Evolutionary conservation across 2,329 filamentous ascomycete species (phyloP), one percentile per base, ranked within the genome.

Genomic region (Cryphonectria carpinicola): DNA sequence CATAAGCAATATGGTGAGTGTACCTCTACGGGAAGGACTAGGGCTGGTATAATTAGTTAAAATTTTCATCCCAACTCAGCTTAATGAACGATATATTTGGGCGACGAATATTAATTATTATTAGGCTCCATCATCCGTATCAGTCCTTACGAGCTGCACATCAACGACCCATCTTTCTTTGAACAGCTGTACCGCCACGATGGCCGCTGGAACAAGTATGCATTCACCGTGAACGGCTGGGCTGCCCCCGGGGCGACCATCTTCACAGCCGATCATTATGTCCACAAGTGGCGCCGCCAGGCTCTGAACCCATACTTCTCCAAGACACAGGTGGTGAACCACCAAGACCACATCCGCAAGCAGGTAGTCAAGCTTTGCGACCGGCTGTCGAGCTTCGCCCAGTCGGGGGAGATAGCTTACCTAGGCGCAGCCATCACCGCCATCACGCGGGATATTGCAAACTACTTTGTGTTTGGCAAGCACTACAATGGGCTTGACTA

Each of bases 1-100:
- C 80, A 81, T 70, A 71, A 76, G 65, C 60, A 75, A 76, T 81
- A 82, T 72, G 80, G 80, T 80, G 74, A 75, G 35, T 32, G 8
- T 39, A 11, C 37, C 37, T 22, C 63, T 61, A 17, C n/a, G 13
- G 13, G 22, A n/a, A 32, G 10, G 14, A 8, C 54, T 4, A 4
- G 7, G 13, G 54, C 54, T 60, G 25, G 56, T 32, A 14, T 19
- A 14, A 28, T 19, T 5, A 28, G 13, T 28, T 60, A 17, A 0
- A 58, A 7, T 32, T 28, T 13, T 39, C 41, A 32, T 46, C 41
- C 41, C 41, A 46, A 46, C 14, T 13, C 41, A 19, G 14, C 41
- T 46, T 46, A 19, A 13, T 19, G 41, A 46, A 37, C 32, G 37
- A n/a, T 14, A 1, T 37, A 19, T 4, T 37, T 61, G 58, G 17